These are phyloP conservation scores for Kuraishia capsulata DNA, from an alignment of 805 yeast species.

Conservation along the genomic window DNA sequence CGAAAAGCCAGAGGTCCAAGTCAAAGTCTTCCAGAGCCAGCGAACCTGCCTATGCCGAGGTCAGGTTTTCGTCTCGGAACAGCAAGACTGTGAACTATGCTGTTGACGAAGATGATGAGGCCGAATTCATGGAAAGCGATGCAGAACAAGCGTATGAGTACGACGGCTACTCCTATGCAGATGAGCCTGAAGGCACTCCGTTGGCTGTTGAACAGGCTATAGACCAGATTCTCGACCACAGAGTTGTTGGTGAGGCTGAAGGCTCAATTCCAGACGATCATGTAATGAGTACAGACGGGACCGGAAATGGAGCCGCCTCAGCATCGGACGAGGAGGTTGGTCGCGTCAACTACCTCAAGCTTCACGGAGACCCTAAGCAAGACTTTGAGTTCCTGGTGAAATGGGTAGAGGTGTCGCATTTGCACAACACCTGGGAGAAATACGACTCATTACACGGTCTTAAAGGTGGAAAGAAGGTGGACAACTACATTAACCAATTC, in stretches of 20 bases:
- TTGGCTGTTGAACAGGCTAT: constrained; percentile 7
- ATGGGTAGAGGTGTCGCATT: constrained; percentile 83
- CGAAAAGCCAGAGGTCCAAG: constrained; percentile 25
- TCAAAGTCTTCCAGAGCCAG: constrained; percentile 7
- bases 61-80: constrained; percentile 75
- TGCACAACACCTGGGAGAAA: constrained; percentile 92
- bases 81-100: constrained; percentile 66
- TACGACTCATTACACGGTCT: constrained; percentile 41
- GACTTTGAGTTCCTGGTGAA: constrained; percentile 60
- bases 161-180: constrained; percentile 11
- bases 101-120: constrained; percentile 57
- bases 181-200: constrained; percentile 9
- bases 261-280: constrained; percentile 13
- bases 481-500: constrained; percentile 78
- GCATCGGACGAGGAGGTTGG: constrained; percentile 10
- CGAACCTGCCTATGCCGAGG: constrained; percentile 28
- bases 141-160: constrained; percentile 8
- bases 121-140: constrained; percentile 38
- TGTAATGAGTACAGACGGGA: constrained; percentile 24
- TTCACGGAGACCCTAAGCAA: constrained; percentile 38
- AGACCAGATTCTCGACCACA: constrained; percentile 44
- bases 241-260: constrained; percentile 25
- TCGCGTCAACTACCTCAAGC: constrained; percentile 10
- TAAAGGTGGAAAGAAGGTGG: constrained; percentile 79
- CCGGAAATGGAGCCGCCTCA: constrained; percentile 24